Percentiles rank a stretch among this genome's conserved stretches.
phyloP scores from a whole-genome alignment of 2,329 filamentous ascomycete genomes.

The Ascochyta koolunga region DNA sequence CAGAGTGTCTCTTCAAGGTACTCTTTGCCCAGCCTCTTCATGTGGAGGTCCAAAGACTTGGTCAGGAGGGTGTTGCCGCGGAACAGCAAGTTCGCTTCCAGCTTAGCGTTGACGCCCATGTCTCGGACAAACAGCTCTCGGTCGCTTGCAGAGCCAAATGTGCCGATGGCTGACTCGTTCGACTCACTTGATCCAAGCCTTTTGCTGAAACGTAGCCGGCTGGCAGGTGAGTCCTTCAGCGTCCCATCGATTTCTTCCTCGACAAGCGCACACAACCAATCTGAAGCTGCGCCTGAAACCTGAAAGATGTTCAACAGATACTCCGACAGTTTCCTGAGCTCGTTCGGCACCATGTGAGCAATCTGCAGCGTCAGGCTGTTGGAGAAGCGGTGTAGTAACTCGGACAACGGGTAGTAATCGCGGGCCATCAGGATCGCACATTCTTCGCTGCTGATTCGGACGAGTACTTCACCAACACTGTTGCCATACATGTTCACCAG shows the following conservation, averaged over 20 bases:
- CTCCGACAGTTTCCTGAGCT: slow-evolving; percentile 81
- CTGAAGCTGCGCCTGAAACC: slow-evolving; percentile 79
- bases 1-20: slow-evolving; percentile 86
- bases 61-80: slow-evolving; percentile 93
- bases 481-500: slow-evolving; percentile 78
- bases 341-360: slow-evolving; percentile 75
- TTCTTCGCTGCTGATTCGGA: slow-evolving; percentile 85
- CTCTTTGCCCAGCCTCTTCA: slow-evolving; percentile 91
- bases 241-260: slow-evolving; percentile 98
- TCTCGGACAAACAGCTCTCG: slow-evolving; percentile 76
- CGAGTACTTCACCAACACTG: slow-evolving; percentile 79
- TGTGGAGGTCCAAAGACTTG: slow-evolving; percentile 91
- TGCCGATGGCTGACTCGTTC: slow-evolving; percentile 54
- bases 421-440: slow-evolving; percentile 84
- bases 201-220: slow-evolving; percentile 69
- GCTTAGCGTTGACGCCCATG: slow-evolving; percentile 77
- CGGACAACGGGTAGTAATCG: slow-evolving; percentile 83
- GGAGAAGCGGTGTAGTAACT: slow-evolving; percentile 83
- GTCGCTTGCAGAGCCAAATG: slow-evolving; percentile 58
- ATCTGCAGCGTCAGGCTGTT: slow-evolving; percentile 86
- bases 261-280: slow-evolving; percentile 92
- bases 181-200: slow-evolving; percentile 75
- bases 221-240: slow-evolving; percentile 78
- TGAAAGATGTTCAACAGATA: slow-evolving; percentile 94
- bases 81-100: slow-evolving; percentile 93